phyloP scores from a whole-genome alignment of 164 flowering plant genomes.

The Hamamelis virginiana region DNA sequence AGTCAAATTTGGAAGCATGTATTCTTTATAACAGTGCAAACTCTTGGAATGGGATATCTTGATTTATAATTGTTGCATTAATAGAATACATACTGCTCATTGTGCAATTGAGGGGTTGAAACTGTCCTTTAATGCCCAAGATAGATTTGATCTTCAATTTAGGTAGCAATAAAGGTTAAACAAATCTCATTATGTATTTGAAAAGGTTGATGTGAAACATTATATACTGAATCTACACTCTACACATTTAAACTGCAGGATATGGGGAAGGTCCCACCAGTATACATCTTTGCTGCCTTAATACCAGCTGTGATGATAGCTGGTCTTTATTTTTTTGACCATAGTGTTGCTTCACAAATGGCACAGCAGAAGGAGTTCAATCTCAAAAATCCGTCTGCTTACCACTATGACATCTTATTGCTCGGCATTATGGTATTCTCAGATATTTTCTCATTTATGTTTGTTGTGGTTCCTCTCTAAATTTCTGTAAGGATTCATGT shows the following conservation, averaged over 20 bases:
- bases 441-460: background rate
- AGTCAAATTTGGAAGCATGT: too few species aligned
- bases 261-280: conserved; percentile 44
- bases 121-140: too few species aligned
- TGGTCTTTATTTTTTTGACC: conserved; percentile 59
- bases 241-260: conserved; percentile 35
- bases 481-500: background rate
- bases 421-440: conserved; percentile 51
- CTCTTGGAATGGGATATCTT: too few species aligned
- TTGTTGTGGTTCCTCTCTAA: background rate
- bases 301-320: conserved; percentile 59
- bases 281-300: conserved; percentile 47
- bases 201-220: background rate
- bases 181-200: too few species aligned
- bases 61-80: too few species aligned
- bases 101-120: too few species aligned
- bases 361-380: conserved; percentile 61
- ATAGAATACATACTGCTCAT: too few species aligned
- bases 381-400: conserved; percentile 52
- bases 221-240: background rate
- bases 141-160: too few species aligned
- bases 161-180: too few species aligned
- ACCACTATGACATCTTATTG: conserved; percentile 47
- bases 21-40: too few species aligned
- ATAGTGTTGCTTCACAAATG: conserved; percentile 59